Evolutionary conservation across 1,139 yeast genomes (phyloP).

Genomic region (Suhomyces atakaporum): DNA sequence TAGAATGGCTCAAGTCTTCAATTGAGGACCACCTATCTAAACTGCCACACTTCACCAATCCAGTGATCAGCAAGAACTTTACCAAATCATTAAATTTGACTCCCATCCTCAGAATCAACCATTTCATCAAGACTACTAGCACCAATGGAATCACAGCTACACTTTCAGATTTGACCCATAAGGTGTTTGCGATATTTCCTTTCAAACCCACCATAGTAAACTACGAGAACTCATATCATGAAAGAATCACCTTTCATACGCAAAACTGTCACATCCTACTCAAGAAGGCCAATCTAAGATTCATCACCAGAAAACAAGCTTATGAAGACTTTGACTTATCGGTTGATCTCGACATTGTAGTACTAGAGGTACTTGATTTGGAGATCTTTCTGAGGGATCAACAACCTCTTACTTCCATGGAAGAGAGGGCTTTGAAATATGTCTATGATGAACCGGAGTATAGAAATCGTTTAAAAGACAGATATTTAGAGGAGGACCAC

Average conservation of each 20-base stretch:
- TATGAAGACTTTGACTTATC: slow-evolving; percentile 3
- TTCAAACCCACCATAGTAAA: slow-evolving; percentile 27
- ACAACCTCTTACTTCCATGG: slow-evolving; percentile 18
- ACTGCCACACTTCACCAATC: slow-evolving; percentile 13
- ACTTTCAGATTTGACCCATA: slow-evolving; percentile 35
- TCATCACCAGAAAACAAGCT: slow-evolving; percentile 14
- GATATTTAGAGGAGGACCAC: background rate
- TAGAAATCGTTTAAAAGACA: background rate
- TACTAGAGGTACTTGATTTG: slow-evolving; percentile 29
- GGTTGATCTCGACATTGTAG: slow-evolving; percentile 18
- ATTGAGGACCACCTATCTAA: slow-evolving; percentile 4
- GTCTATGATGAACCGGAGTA: slow-evolving; percentile 23
- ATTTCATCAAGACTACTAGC: slow-evolving; percentile 22
- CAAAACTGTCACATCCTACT: slow-evolving; percentile 27
- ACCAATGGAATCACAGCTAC: slow-evolving; percentile 30
- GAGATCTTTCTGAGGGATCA: slow-evolving; percentile 35
- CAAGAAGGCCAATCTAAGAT: slow-evolving; percentile 28
- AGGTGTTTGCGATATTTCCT: slow-evolving; percentile 33
- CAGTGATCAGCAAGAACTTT: slow-evolving; percentile 21
- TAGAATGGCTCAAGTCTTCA: slow-evolving; percentile 27
- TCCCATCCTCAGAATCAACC: slow-evolving; percentile 33
- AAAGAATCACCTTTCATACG: slow-evolving; percentile 36
- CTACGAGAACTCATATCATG: slow-evolving; percentile 34
- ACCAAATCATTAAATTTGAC: slow-evolving; percentile 19
- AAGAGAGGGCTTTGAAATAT: slow-evolving; percentile 20